A percentile compares a stretch with the other conserved stretches of the same genome.
Conservation (phyloP, 768 basidiomycete genomes). For the Pleurotus tuber-regium region DNA sequence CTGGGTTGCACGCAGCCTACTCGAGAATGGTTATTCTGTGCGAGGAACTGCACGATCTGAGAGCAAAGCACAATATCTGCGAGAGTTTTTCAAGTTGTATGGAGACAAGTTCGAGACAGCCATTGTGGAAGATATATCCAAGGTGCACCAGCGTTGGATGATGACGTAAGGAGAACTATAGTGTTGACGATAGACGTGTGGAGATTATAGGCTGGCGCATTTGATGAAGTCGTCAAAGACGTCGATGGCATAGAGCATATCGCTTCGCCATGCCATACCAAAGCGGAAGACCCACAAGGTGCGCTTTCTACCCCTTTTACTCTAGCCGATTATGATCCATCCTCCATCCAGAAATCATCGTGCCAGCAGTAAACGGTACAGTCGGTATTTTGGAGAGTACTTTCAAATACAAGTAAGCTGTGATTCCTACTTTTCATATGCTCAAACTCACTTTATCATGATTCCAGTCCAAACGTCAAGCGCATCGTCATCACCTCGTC, state of each 20-base stretch:
- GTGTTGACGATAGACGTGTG: neutral
- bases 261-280: constrained; percentile 53
- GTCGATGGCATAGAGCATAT: constrained; percentile 68
- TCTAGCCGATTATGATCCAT: neutral
- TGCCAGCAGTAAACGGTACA: constrained; percentile 42
- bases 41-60: constrained; percentile 25
- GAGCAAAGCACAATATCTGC: constrained; percentile 21
- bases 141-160: constrained; percentile 16
- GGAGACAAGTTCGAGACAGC: constrained; percentile 25
- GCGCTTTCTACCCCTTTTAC: neutral
- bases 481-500: constrained; percentile 66
- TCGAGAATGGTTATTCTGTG: constrained; percentile 26
- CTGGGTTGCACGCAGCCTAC: constrained; percentile 27
- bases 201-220: constrained; percentile 57
- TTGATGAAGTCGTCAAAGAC: constrained; percentile 68
- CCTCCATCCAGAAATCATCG: constrained; percentile 9
- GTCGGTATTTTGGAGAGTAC: constrained; percentile 34
- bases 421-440: no score
- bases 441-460: no score
- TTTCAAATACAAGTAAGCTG: constrained; percentile 41
- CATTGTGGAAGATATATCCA: constrained; percentile 65
- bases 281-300: constrained; percentile 39
- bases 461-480: constrained; percentile 38
- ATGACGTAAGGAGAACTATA: neutral
- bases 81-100: constrained; percentile 21